Base-by-base conservation (phyloP, 139 green algal genomes). In the Chlamydomonas urium region DNA sequence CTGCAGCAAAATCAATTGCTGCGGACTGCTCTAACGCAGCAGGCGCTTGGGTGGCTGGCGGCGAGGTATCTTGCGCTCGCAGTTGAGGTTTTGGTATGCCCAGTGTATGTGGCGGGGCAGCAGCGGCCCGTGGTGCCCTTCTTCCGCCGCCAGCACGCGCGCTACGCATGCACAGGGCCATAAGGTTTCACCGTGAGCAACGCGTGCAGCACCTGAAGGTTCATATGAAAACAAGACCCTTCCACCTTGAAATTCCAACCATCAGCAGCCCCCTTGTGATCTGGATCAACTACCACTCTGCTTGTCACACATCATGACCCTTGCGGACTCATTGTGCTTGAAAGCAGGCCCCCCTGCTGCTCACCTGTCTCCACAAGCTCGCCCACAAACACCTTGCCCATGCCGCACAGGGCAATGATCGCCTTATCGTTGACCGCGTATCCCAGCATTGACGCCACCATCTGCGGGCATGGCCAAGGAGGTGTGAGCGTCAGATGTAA, bases 311-410 rank as follows among this genome's bases (percentile, higher is more conserved):
- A n/a, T n/a, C n/a, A n/a, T n/a, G n/a, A n/a, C n/a, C n/a, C n/a
- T n/a, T n/a, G n/a, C n/a, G n/a, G n/a, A n/a, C n/a, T n/a, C n/a
- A n/a, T n/a, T n/a, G n/a, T n/a, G n/a, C n/a, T n/a, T n/a, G n/a
- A n/a, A n/a, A n/a, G n/a, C n/a, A n/a, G n/a, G n/a, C n/a, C n/a
- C n/a, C n/a, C n/a, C n/a, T n/a, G n/a, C n/a, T n/a, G n/a, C n/a
- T n/a, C 26, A 63, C 53, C 53, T 63, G 53, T 69, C 50, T 93
- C 90, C 10, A 93, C 66, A 2, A 95, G 63, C 45, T 95, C 87
- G 0, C 88, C 90, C 33, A 94, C 83, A 80, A 90, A 93, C 28
- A 88, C 69, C 77, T 95, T 95, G 38, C 81, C 80, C 31, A 94
- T 84, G 17, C 76, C 76, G 62, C 75, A 78, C 59, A 95, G 72